Conservation (phyloP, 179 eudicot genomes). For the Silene noctiflora region DNA sequence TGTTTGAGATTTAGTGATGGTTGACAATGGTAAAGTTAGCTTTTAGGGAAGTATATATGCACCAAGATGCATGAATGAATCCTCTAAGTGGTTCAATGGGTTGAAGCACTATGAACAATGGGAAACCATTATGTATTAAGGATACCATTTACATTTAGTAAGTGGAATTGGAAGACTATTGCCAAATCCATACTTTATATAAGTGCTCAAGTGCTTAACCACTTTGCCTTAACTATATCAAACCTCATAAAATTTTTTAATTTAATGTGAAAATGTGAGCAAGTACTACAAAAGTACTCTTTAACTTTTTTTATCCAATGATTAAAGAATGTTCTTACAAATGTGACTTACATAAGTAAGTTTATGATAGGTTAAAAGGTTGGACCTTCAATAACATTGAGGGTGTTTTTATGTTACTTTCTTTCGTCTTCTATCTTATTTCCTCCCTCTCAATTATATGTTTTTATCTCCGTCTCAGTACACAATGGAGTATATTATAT, state of each 20-base stretch:
- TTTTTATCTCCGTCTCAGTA: too few species aligned
- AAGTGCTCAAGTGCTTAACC: not conserved
- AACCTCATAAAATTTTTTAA: not conserved
- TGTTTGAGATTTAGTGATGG: not conserved
- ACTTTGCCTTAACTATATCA: not conserved
- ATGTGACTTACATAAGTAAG: not conserved
- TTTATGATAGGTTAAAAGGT: not conserved
- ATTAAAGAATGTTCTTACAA: not conserved
- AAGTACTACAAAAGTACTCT: not conserved
- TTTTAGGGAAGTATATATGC: not conserved
- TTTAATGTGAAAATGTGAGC: not conserved
- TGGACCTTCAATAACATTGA: not conserved
- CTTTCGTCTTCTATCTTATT: too few species aligned
- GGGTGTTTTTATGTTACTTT: too few species aligned
- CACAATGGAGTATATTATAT: too few species aligned
- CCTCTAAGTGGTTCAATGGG: slow-evolving; percentile 8
- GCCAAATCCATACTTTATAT: not conserved
- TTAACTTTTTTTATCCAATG: not conserved
- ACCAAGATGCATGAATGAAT: not conserved
- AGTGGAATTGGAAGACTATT: not conserved
- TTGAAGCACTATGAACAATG: slow-evolving; percentile 5
- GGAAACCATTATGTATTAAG: not conserved
- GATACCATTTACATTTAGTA: not conserved
- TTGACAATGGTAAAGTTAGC: not conserved
- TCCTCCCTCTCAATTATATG: too few species aligned